Percentiles rank a stretch among this genome's conserved stretches.
phyloP scores from a whole-genome alignment of 2,329 filamentous ascomycete genomes.

The Penicillium olsonii region DNA sequence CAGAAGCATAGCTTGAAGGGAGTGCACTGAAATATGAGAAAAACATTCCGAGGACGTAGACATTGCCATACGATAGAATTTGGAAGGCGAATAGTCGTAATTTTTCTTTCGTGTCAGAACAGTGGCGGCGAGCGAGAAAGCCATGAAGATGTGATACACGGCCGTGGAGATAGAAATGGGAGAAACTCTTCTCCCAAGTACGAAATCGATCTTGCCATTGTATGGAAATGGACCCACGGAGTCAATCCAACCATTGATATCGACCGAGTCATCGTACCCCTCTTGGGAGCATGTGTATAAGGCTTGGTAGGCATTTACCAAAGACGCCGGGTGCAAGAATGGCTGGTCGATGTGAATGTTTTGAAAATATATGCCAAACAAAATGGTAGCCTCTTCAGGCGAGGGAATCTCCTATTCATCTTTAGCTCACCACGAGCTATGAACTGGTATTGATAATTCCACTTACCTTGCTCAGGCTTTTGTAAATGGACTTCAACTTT shows the following conservation, averaged over 20 bases:
- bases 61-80: constrained; percentile 37
- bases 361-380: constrained; percentile 29
- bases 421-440: background rate
- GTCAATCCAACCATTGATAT: constrained; percentile 29
- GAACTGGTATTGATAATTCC: background rate
- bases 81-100: constrained; percentile 37
- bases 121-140: constrained; percentile 38
- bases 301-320: constrained; percentile 28
- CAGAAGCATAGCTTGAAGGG: constrained; percentile 35
- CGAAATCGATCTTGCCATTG: constrained; percentile 25
- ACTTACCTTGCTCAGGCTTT: background rate
- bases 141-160: constrained; percentile 38
- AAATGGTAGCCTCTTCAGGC: constrained; percentile 24
- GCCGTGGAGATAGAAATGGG: constrained; percentile 20
- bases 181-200: constrained; percentile 4
- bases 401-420: constrained; percentile 24
- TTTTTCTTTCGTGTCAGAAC: constrained; percentile 35
- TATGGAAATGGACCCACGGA: constrained; percentile 25
- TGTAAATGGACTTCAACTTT: background rate
- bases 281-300: constrained; percentile 24
- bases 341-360: constrained; percentile 35
- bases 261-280: constrained; percentile 13
- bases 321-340: constrained; percentile 29
- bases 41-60: constrained; percentile 35
- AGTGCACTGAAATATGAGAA: constrained; percentile 34